Evolutionary conservation across 78 protist genomes (phyloP).

Genomic region (Reticulomyxa filosa): DNA sequence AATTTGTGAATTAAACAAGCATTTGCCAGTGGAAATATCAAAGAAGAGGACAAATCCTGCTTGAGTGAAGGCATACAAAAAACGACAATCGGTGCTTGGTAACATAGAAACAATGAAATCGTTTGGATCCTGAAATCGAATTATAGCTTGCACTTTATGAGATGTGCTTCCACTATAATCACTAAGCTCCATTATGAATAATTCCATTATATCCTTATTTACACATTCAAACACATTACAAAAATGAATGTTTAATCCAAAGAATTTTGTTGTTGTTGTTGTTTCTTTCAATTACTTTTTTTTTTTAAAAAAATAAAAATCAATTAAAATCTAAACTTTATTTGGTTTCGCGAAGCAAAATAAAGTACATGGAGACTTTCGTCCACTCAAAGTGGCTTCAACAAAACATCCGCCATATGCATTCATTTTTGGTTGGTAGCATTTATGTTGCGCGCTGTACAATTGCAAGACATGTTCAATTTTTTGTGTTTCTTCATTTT

Average conservation of each 20-base stretch:
- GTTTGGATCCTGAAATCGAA: conserved; percentile 51
- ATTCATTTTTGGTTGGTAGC: conserved; percentile 54
- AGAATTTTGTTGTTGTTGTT: no score
- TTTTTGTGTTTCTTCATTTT: background rate
- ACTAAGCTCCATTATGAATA: no score
- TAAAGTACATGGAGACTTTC: conserved; percentile 35
- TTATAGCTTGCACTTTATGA: conserved; percentile 36
- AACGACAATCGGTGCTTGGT: conserved; percentile 32
- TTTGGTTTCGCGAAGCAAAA: conserved; percentile 40
- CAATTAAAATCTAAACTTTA: no score
- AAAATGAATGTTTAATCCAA: no score
- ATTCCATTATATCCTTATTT: no score
- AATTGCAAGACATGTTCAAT: conserved; percentile 75
- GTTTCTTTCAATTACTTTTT: no score
- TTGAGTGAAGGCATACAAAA: conserved; percentile 67
- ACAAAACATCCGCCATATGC: conserved; percentile 81
- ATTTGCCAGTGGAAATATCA: background rate
- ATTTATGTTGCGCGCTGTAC: conserved; percentile 64
- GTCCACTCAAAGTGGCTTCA: conserved; percentile 36
- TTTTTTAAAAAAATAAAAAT: no score
- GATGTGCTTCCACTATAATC: no score
- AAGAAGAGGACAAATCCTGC: background rate
- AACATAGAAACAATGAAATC: conserved; percentile 97
- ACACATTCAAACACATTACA: no score
- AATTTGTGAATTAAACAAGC: background rate